phyloP scores from a whole-genome alignment of 257 asterid species.

The Marsdenia floribunda region DNA sequence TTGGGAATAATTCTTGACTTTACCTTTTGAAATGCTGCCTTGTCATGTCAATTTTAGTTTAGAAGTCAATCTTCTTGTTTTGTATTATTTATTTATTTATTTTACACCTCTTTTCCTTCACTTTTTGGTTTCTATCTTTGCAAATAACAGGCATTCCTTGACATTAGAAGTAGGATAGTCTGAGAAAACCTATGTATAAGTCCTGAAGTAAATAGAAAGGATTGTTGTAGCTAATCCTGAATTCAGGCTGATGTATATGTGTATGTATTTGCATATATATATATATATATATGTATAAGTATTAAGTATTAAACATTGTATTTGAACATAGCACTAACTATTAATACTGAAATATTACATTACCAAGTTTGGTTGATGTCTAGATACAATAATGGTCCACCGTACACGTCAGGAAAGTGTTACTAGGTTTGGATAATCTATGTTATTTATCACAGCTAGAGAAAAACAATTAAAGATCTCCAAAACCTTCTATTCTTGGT shows the following conservation, averaged over 20 bases:
- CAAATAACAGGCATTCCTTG: background rate
- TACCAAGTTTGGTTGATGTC: background rate
- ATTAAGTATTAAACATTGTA: background rate
- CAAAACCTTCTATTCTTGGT: background rate
- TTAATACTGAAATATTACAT: background rate
- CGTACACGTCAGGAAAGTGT: background rate
- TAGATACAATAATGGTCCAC: background rate
- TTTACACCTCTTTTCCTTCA: background rate
- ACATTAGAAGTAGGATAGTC: background rate
- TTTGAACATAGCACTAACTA: background rate
- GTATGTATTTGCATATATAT: background rate
- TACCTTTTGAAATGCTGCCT: background rate
- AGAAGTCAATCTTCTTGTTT: background rate
- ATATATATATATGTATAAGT: background rate
- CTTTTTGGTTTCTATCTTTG: background rate
- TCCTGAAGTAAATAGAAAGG: background rate
- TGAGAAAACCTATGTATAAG: background rate
- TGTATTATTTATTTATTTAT: background rate
- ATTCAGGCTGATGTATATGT: background rate
- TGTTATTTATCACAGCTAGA: background rate
- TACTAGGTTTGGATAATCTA: slow-evolving; percentile 3
- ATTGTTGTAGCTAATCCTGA: background rate
- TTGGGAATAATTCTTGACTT: background rate
- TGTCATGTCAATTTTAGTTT: background rate
- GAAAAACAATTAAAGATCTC: background rate